Conservation (phyloP, 225 moss, liverwort and hornwort species). For the Pseudoscleropodium purum region DNA sequence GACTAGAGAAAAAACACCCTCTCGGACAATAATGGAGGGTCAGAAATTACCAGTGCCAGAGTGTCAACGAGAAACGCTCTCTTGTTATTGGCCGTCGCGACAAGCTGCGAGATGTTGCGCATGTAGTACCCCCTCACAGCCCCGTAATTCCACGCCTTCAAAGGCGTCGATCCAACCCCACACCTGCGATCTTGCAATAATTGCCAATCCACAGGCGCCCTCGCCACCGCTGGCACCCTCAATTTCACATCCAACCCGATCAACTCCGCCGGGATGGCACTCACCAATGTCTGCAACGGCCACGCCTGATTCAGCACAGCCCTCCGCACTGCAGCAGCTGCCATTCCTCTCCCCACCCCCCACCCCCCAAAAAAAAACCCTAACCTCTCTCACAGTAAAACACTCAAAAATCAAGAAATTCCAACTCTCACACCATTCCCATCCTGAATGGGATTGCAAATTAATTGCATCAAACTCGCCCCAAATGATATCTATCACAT, state of each 20-base stretch:
- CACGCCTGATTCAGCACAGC: conserved; percentile 54
- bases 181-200: conserved; percentile 45
- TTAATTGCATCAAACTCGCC: neutral
- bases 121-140: conserved; percentile 75
- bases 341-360: conserved; percentile 17
- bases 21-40: neutral
- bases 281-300: conserved; percentile 52
- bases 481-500: neutral
- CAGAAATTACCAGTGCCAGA: conserved; percentile 64
- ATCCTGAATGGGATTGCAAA: neutral
- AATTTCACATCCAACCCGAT: conserved; percentile 40
- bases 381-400: neutral
- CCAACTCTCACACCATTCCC: neutral
- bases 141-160: conserved; percentile 78
- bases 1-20: neutral
- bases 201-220: conserved; percentile 33
- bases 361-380: neutral
- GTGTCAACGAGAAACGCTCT: conserved; percentile 96
- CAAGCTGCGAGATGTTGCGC: conserved; percentile 92
- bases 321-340: conserved; percentile 69
- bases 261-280: conserved; percentile 35
- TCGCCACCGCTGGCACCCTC: conserved; percentile 22
- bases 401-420: neutral
- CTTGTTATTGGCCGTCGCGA: conserved; percentile 71
- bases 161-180: conserved; percentile 25